Conservation (phyloP, 2,329 filamentous ascomycete genomes). For the Magnaporthiopsis poae region DNA sequence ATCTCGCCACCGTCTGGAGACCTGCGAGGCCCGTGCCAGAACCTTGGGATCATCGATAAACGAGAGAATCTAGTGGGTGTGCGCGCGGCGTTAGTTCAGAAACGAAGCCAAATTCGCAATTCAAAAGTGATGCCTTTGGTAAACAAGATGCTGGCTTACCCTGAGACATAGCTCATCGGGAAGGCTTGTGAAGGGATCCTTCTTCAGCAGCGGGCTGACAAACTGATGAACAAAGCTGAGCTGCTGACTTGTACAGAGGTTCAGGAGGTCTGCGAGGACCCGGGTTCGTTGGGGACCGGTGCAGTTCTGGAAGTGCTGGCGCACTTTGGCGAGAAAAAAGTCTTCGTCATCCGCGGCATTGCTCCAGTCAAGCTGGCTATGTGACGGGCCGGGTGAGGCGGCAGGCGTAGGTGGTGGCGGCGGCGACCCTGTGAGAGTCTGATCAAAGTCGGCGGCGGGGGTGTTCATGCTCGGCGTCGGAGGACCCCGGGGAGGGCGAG, state of each 20-base stretch:
- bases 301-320: conserved; percentile 69
- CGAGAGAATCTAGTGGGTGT: conserved; percentile 61
- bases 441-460: conserved; percentile 53
- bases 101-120: conserved; percentile 1
- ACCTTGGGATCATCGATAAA: conserved; percentile 97
- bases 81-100: not conserved
- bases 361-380: conserved; percentile 61
- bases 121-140: not conserved
- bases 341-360: conserved; percentile 72
- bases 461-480: conserved; percentile 59
- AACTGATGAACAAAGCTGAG: conserved; percentile 94
- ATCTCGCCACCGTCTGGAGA: conserved; percentile 90
- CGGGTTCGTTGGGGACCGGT: conserved; percentile 67
- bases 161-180: conserved; percentile 87
- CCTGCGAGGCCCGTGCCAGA: conserved; percentile 82
- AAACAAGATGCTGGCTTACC: conserved; percentile 35
- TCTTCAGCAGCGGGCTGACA: conserved; percentile 86
- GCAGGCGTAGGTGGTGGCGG: conserved; percentile 57
- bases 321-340: conserved; percentile 67
- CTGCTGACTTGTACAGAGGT: conserved; percentile 88
- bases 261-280: conserved; percentile 77
- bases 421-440: conserved; percentile 50
- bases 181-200: conserved; percentile 85
- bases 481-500: conserved; percentile 43
- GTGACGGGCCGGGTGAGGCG: conserved; percentile 53